These are phyloP conservation scores for Schoenoplectus triqueter DNA, from an alignment of 202 grass and related monocot genomes.

Conservation along the genomic window DNA sequence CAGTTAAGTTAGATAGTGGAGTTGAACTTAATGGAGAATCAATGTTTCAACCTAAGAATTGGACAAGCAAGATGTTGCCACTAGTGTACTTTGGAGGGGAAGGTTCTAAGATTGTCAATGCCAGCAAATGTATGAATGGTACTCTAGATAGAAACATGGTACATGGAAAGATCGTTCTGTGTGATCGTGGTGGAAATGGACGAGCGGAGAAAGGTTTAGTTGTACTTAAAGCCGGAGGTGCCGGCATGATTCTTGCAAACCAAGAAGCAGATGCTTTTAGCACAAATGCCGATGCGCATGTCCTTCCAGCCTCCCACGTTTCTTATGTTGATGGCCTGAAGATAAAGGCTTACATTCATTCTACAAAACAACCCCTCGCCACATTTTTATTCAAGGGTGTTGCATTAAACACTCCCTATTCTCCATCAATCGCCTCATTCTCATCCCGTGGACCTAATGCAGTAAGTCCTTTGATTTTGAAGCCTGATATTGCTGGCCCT, in stretches of 20 bases:
- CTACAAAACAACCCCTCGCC: conserved; percentile 40
- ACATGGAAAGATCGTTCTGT: conserved; percentile 64
- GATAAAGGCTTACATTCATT: conserved; percentile 53
- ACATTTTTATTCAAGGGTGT: conserved; percentile 44
- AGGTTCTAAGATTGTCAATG: background rate
- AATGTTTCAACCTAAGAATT: conserved; percentile 31
- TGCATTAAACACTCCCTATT: background rate
- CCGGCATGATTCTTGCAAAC: conserved; percentile 55
- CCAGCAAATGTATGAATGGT: conserved; percentile 36
- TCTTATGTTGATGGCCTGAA: conserved; percentile 41
- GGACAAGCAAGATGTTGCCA: background rate
- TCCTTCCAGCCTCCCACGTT: conserved; percentile 48
- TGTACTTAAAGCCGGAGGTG: conserved; percentile 49
- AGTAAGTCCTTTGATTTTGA: conserved; percentile 50
- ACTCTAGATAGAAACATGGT: conserved; percentile 50
- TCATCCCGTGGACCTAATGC: conserved; percentile 60
- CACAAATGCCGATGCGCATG: conserved; percentile 1
- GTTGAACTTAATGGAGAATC: conserved; percentile 45
- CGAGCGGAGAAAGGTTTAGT: conserved; percentile 31
- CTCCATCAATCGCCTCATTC: conserved; percentile 51
- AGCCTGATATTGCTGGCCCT: conserved; percentile 64
- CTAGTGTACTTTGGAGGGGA: conserved; percentile 42
- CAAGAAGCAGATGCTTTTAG: conserved; percentile 6
- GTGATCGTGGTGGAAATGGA: conserved; percentile 19
- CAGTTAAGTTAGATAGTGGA: conserved; percentile 49